Evolutionary conservation across 2,329 filamentous ascomycete species (phyloP).

Genomic region (Phialophora chinensis): DNA sequence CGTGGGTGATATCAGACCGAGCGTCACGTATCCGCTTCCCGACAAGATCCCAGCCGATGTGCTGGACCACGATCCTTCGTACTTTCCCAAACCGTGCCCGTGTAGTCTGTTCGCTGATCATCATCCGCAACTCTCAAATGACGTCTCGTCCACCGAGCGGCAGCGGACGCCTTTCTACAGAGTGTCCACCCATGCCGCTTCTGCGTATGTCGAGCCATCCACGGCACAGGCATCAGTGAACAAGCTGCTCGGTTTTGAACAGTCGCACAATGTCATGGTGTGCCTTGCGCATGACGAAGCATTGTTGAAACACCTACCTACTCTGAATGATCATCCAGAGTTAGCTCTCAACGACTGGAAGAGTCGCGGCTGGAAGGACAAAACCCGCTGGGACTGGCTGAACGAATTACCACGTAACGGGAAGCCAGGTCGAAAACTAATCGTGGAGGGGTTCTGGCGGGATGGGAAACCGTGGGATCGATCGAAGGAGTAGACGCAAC

Average conservation of each 20-base stretch:
- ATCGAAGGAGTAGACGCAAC: conserved; percentile 5
- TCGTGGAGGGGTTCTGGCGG: conserved; percentile 30
- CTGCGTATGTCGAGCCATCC: conserved; percentile 36
- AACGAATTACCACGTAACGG: conserved; percentile 27
- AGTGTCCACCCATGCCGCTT: conserved; percentile 22
- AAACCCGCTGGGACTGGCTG: conserved; percentile 29
- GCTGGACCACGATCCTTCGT: conserved; percentile 22
- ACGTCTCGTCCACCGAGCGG: conserved; percentile 7
- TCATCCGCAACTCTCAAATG: conserved; percentile 32
- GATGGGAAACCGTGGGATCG: conserved; percentile 27
- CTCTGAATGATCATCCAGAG: conserved; percentile 37
- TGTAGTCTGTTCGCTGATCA: conserved; percentile 40
- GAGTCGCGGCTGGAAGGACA: conserved; percentile 38
- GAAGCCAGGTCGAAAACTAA: conserved; percentile 18
- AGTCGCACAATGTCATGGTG: conserved; percentile 40
- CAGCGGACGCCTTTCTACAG: conserved; percentile 40
- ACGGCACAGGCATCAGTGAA: conserved; percentile 39
- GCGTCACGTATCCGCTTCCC: conserved; percentile 40
- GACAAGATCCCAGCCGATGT: conserved; percentile 16
- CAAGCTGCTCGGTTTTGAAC: conserved; percentile 41
- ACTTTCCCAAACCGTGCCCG: conserved; percentile 36
- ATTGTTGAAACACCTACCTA: conserved; percentile 39
- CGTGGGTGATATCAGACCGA: conserved; percentile 43
- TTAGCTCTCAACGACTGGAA: conserved; percentile 39
- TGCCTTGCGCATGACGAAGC: conserved; percentile 42